Conservation (phyloP, 2,329 filamentous ascomycete genomes). For the Trichoderma oligosporum region DNA sequence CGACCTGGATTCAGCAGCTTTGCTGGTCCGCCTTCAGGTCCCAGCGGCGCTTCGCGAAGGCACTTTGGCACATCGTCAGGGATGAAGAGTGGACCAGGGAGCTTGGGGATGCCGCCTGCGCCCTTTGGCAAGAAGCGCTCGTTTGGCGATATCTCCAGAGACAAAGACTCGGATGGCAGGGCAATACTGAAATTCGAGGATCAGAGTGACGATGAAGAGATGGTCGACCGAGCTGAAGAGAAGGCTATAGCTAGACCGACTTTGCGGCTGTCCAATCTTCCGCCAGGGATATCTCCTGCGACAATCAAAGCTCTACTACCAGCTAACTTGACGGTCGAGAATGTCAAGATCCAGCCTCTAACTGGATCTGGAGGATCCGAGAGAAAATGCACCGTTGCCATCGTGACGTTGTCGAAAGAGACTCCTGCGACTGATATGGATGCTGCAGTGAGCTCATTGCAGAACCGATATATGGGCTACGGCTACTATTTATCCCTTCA, state of each 20-base stretch:
- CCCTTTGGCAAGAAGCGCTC: conserved; percentile 53
- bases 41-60: conserved; percentile 45
- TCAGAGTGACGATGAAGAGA: conserved; percentile 55
- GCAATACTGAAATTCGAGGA: conserved; percentile 38
- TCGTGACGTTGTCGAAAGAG: conserved; percentile 76
- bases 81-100: conserved; percentile 59
- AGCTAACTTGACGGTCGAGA: conserved; percentile 61
- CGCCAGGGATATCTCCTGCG: conserved; percentile 56
- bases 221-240: conserved; percentile 48
- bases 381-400: conserved; percentile 69
- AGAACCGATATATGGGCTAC: conserved; percentile 80
- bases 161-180: conserved; percentile 31
- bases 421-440: conserved; percentile 83
- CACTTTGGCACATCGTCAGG: conserved; percentile 58
- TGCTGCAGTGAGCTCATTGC: conserved; percentile 68
- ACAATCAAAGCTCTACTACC: conserved; percentile 58
- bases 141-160: conserved; percentile 42
- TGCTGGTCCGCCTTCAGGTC: conserved; percentile 16
- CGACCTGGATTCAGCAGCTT: conserved; percentile 29
- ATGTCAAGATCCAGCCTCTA: conserved; percentile 65
- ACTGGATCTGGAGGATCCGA: conserved; percentile 53
- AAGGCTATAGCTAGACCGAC: conserved; percentile 61
- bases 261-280: conserved; percentile 57
- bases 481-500: conserved; percentile 79
- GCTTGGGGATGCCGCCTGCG: conserved; percentile 51